A percentile compares a stretch with the other conserved stretches of the same genome.
Evolutionary conservation across 1,284 basidiomycete genomes (phyloP).

Genomic region (Moesziomyces globuligerus): DNA sequence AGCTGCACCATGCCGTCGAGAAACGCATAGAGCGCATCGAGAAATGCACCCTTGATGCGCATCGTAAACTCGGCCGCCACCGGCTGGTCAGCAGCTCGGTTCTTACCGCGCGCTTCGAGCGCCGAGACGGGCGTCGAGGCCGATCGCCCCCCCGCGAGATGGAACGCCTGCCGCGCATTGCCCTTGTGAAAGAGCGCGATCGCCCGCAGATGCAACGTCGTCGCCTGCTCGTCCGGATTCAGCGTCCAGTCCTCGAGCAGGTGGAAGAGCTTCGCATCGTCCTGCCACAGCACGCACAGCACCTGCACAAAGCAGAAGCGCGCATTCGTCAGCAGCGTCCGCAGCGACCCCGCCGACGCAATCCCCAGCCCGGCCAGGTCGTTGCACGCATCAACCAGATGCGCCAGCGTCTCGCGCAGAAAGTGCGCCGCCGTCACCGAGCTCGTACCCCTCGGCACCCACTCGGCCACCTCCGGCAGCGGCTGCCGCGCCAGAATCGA

Average conservation of each 20-base stretch:
- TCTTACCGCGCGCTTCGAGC: conserved; percentile 27
- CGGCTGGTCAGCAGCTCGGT: conserved; percentile 13
- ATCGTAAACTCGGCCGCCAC: conserved; percentile 59
- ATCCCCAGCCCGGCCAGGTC: conserved; percentile 86
- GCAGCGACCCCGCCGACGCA: conserved; percentile 72
- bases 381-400: conserved; percentile 84
- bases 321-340: conserved; percentile 80
- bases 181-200: conserved; percentile 86
- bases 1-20: conserved; percentile 88
- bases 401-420: conserved; percentile 80
- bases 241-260: conserved; percentile 85
- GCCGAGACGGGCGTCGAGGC: conserved; percentile 10
- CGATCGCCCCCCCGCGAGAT: conserved; percentile 80
- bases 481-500: conserved; percentile 74
- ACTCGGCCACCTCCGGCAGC: conserved; percentile 71
- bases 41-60: conserved; percentile 85
- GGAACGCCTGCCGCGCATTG: conserved; percentile 81
- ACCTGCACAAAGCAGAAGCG: conserved; percentile 89
- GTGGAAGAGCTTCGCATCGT: conserved; percentile 85
- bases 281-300: conserved; percentile 81
- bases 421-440: conserved; percentile 85
- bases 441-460: conserved; percentile 80
- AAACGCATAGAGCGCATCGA: conserved; percentile 87
- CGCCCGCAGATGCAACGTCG: conserved; percentile 74
- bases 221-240: conserved; percentile 70